These are phyloP conservation scores for Lepidium didymum DNA, from an alignment of 345 rosid genomes.

Conservation along the genomic window DNA sequence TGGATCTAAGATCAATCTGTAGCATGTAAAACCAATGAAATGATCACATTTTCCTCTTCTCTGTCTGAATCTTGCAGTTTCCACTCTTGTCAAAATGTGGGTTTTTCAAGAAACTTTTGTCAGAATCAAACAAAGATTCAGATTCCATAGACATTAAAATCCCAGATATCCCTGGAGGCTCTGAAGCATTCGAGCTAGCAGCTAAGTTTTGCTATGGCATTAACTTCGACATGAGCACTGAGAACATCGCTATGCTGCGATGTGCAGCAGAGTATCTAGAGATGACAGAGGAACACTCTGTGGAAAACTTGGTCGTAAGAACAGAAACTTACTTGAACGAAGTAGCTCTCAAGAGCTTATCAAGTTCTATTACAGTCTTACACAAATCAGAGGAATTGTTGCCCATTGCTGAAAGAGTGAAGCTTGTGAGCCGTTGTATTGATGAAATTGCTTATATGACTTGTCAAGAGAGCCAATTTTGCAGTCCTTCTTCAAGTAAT, in stretches of 20 bases:
- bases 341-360: slow-evolving; percentile 64
- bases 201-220: slow-evolving; percentile 93
- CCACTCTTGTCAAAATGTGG: slow-evolving; percentile 83
- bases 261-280: slow-evolving; percentile 84
- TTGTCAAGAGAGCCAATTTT: slow-evolving; percentile 68
- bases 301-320: slow-evolving; percentile 64
- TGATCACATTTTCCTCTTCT: not conserved
- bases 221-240: slow-evolving; percentile 70
- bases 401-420: slow-evolving; percentile 71
- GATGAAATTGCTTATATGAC: slow-evolving; percentile 71
- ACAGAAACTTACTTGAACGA: slow-evolving; percentile 73
- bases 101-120: slow-evolving; percentile 54
- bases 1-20: not conserved
- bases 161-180: slow-evolving; percentile 61
- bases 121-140: slow-evolving; percentile 47
- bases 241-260: slow-evolving; percentile 71
- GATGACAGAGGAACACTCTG: slow-evolving; percentile 78
- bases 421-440: slow-evolving; percentile 64
- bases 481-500: slow-evolving; percentile 35
- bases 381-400: slow-evolving; percentile 46
- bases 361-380: slow-evolving; percentile 61
- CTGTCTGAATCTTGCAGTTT: slow-evolving; percentile 43
- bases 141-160: slow-evolving; percentile 48
- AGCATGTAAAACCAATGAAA: not conserved
- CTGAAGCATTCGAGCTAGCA: slow-evolving; percentile 77